These are phyloP conservation scores for Pythium myriotylum DNA, from an alignment of 352 stramenopile genomes.

Conservation along the genomic window DNA sequence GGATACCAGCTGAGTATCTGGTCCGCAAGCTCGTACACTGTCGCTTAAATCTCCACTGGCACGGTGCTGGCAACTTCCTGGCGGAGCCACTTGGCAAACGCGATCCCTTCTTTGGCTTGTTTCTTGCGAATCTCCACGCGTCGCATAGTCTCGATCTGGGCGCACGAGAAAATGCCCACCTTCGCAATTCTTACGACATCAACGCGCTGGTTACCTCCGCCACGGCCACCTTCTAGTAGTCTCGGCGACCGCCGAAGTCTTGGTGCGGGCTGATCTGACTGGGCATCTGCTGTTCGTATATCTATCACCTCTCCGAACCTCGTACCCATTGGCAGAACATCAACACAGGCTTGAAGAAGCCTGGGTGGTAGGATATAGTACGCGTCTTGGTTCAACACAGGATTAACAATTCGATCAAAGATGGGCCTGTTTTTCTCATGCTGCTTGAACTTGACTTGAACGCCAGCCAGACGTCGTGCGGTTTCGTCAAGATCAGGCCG, in stretches of 20 bases:
- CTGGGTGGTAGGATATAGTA: conserved; percentile 26
- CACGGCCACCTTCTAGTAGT: no score
- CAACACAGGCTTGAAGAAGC: no score
- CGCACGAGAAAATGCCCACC: conserved; percentile 6
- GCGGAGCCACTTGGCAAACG: not conserved
- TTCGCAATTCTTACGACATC: conserved; percentile 7
- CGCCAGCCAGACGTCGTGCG: not conserved
- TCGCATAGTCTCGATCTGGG: conserved; percentile 12
- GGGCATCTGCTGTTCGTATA: no score
- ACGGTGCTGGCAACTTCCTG: not conserved
- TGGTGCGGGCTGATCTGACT: no score
- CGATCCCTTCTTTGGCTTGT: not conserved
- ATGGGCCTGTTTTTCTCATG: not conserved
- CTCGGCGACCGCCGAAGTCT: no score
- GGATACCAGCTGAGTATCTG: not conserved
- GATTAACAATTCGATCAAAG: conserved; percentile 7
- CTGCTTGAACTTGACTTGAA: not conserved
- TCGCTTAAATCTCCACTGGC: not conserved
- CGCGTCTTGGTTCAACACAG: conserved; percentile 21
- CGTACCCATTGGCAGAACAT: no score
- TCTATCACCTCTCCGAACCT: no score
- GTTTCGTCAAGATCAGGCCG: conserved; percentile 7
- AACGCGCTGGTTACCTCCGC: no score
- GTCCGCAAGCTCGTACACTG: not conserved
- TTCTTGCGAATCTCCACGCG: not conserved